phyloP scores from a whole-genome alignment of 768 basidiomycete species.

The Paxillus involutus region DNA sequence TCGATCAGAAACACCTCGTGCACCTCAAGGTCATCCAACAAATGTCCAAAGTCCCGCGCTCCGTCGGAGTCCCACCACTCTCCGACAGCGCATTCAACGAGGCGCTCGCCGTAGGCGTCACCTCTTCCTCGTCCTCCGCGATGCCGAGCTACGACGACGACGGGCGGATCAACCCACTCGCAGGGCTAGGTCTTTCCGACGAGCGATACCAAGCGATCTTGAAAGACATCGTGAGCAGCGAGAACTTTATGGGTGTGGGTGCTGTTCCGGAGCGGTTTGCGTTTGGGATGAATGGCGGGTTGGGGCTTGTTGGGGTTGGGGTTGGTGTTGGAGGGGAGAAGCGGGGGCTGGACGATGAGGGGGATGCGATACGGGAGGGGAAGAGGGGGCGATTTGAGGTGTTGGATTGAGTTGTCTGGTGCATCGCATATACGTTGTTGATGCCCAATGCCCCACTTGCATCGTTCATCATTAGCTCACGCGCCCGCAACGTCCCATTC shows the following conservation, averaged over 20 bases:
- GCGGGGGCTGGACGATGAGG: conserved; percentile 36
- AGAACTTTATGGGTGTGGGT: no score
- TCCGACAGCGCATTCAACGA: conserved; percentile 54
- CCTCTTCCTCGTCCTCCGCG: conserved; percentile 19
- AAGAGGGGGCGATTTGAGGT: conserved; percentile 65
- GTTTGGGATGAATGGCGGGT: no score
- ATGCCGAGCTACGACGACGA: conserved; percentile 38
- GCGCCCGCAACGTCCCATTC: no score
- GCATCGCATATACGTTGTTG: no score
- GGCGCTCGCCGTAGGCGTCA: conserved; percentile 46
- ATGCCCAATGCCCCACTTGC: no score
- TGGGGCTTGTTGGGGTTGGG: no score
- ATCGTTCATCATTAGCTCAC: no score
- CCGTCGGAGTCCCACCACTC: conserved; percentile 65
- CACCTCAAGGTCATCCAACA: conserved; percentile 87
- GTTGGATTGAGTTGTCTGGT: conserved; percentile 42
- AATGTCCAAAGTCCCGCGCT: conserved; percentile 63
- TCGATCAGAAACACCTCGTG: conserved; percentile 73
- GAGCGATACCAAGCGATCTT: conserved; percentile 34
- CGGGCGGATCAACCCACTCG: conserved; percentile 75
- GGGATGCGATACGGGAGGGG: conserved; percentile 39
- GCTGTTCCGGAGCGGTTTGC: no score
- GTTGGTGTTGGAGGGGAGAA: conserved; percentile 25
- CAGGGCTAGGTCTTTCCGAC: conserved; percentile 84
- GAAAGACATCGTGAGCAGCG: no score